phyloP scores from a whole-genome alignment of 2,329 filamentous ascomycete species.

The Lecanoromycetidae sp. region DNA sequence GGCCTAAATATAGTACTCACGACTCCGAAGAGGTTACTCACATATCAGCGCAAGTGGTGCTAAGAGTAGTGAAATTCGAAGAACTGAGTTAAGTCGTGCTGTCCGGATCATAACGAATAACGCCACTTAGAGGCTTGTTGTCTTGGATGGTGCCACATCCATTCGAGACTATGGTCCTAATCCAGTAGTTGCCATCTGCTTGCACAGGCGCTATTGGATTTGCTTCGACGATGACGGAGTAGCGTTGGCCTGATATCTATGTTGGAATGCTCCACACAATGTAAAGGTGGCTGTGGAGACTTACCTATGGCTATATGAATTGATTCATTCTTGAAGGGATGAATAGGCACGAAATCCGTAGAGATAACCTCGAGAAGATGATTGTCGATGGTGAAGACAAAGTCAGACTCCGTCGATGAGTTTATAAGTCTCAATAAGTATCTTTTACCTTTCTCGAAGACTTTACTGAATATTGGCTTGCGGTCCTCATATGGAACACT shows the following conservation, averaged over 20 bases:
- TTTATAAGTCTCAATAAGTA: conserved; percentile 22
- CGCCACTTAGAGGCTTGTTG: conserved; percentile 15
- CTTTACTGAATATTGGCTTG: conserved; percentile 8
- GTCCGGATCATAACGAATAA: conserved; percentile 22
- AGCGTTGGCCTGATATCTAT: conserved; percentile 22
- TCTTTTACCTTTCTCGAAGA: conserved; percentile 4
- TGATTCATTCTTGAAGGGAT: conserved; percentile 16
- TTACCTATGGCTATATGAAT: conserved; percentile 17
- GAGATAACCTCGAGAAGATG: conserved; percentile 23
- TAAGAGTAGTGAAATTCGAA: background rate
- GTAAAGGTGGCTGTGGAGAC: too few relatives aligned
- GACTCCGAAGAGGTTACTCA: too few relatives aligned
- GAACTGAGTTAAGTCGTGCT: conserved; percentile 18
- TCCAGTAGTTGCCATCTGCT: conserved; percentile 17
- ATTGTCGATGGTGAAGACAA: conserved; percentile 22
- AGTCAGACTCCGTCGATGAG: conserved; percentile 21
- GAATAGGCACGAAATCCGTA: conserved; percentile 23
- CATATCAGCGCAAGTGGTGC: conserved; percentile 21
- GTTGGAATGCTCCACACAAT: too few relatives aligned
- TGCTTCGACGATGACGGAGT: conserved; percentile 24
- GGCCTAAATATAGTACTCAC: too few relatives aligned
- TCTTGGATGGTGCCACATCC: background rate
- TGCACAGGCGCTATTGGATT: background rate
- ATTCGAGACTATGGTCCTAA: conserved; percentile 8
- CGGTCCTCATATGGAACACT: background rate